phyloP scores from a whole-genome alignment of 495 filamentous ascomycete genomes.

The Cercophora scortea region DNA sequence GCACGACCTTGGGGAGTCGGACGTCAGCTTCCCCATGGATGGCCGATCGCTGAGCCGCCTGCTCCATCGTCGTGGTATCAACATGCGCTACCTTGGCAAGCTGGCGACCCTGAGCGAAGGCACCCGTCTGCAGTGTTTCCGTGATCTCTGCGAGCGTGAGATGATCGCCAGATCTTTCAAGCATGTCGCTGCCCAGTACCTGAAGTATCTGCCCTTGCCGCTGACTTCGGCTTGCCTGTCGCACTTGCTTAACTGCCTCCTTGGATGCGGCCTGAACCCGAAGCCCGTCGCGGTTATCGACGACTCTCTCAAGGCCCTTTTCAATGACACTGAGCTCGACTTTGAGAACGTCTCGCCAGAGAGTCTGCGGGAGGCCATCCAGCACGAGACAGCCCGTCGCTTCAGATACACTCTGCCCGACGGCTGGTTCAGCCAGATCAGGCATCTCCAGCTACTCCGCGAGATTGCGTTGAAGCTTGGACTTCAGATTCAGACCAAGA shows the following conservation, averaged over 20 bases:
- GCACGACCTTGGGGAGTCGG: constrained; percentile 80
- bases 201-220: constrained; percentile 71
- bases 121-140: constrained; percentile 66
- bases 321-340: constrained; percentile 71
- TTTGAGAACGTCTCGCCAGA: constrained; percentile 73
- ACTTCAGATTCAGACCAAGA: constrained; percentile 75
- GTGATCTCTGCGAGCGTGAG: constrained; percentile 72
- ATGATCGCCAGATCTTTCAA: constrained; percentile 94
- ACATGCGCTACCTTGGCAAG: constrained; percentile 88
- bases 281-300: constrained; percentile 73
- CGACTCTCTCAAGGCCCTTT: constrained; percentile 61
- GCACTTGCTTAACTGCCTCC: constrained; percentile 90
- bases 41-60: constrained; percentile 80
- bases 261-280: constrained; percentile 69
- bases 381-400: constrained; percentile 60
- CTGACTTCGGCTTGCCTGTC: constrained; percentile 69
- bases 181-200: constrained; percentile 72
- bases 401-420: constrained; percentile 68
- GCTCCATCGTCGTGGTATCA: constrained; percentile 96
- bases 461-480: constrained; percentile 87
- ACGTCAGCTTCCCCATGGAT: constrained; percentile 97
- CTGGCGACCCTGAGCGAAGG: constrained; percentile 64
- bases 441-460: constrained; percentile 76
- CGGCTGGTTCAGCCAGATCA: constrained; percentile 56
- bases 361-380: constrained; percentile 59